Percentiles rank a stretch among this genome's conserved stretches.
phyloP scores from a whole-genome alignment of 2,329 filamentous ascomycete genomes.

The Fusarium nisikadoi region DNA sequence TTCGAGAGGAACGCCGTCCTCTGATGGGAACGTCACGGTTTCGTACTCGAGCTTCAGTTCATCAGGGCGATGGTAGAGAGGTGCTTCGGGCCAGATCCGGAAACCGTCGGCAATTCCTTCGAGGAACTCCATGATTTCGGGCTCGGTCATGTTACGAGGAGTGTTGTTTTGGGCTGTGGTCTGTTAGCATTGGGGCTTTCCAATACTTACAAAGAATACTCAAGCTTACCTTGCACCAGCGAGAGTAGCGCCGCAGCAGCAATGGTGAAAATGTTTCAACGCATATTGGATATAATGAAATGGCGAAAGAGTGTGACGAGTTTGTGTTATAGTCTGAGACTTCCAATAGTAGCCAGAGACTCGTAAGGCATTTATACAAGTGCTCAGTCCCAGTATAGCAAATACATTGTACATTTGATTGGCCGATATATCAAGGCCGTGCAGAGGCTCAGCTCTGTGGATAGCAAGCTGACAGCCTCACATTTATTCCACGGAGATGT shows the following conservation, averaged over 20 bases:
- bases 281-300: neutral
- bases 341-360: neutral
- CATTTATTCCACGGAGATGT: neutral
- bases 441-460: neutral
- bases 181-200: neutral
- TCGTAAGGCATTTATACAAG: neutral
- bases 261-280: neutral
- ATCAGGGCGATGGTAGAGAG: neutral
- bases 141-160: neutral
- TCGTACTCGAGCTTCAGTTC: neutral
- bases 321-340: neutral
- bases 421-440: neutral
- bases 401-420: neutral
- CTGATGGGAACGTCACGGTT: neutral
- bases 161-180: neutral
- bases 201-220: neutral
- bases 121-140: neutral
- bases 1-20: neutral
- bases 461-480: neutral
- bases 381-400: too few relatives aligned
- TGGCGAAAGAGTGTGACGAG: neutral
- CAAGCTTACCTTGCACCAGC: neutral
- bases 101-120: neutral
- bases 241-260: neutral
- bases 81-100: neutral